Conservation (phyloP, 2,329 filamentous ascomycete species). For the Ophiocordyceps robertsii region DNA sequence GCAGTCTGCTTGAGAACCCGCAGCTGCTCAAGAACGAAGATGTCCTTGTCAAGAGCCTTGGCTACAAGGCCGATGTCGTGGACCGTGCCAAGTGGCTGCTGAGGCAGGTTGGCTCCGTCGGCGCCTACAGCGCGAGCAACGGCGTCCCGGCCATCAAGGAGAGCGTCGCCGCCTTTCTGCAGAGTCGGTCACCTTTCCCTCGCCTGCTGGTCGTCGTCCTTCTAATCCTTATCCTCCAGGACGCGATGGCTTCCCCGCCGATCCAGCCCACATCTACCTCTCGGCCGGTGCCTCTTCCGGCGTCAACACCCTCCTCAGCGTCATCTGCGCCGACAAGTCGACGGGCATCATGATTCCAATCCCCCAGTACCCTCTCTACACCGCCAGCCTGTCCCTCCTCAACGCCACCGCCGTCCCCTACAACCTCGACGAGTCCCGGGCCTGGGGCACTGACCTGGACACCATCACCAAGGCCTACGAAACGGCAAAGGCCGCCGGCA, state of each 20-base stretch:
- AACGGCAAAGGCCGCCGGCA: slow-evolving; percentile 62
- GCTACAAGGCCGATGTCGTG: slow-evolving; percentile 83
- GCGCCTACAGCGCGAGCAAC: slow-evolving; percentile 90
- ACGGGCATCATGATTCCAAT: slow-evolving; percentile 88
- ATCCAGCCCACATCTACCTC: slow-evolving; percentile 74
- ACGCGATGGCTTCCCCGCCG: slow-evolving; percentile 78
- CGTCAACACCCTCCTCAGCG: slow-evolving; percentile 83
- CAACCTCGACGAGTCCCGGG: slow-evolving; percentile 73
- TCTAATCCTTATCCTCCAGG: slow-evolving; percentile 25
- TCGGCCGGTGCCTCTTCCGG: slow-evolving; percentile 85
- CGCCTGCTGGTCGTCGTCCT: background rate
- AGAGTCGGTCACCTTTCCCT: slow-evolving; percentile 40
- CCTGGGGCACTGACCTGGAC: slow-evolving; percentile 80
- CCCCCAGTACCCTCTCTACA: slow-evolving; percentile 96
- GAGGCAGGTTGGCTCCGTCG: slow-evolving; percentile 76
- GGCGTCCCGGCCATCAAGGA: slow-evolving; percentile 77
- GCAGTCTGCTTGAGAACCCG: slow-evolving; percentile 87
- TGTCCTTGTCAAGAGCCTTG: slow-evolving; percentile 59
- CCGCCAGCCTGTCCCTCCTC: slow-evolving; percentile 75
- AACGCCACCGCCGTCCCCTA: slow-evolving; percentile 85
- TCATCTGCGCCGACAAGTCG: slow-evolving; percentile 66
- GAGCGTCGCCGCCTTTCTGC: slow-evolving; percentile 85
- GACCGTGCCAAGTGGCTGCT: slow-evolving; percentile 71
- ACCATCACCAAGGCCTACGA: slow-evolving; percentile 61
- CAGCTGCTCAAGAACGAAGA: slow-evolving; percentile 69